These are phyloP conservation scores for Brassica balearica DNA, from an alignment of 441 rosid genomes.

Conservation along the genomic window DNA sequence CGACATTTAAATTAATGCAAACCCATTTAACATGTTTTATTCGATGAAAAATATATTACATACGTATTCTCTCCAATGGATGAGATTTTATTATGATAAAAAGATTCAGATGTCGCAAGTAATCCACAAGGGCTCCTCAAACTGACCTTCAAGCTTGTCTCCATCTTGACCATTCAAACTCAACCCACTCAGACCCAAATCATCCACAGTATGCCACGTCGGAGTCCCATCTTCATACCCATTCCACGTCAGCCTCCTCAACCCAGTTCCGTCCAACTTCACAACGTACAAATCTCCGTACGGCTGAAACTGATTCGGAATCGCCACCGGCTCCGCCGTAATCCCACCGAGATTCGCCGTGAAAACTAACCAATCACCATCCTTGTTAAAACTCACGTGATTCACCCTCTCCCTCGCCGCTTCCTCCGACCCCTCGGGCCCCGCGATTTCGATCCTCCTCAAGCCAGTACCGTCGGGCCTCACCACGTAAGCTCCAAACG, in stretches of 20 bases:
- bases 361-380: conserved; percentile 80
- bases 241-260: conserved; percentile 83
- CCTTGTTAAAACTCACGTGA: conserved; percentile 69
- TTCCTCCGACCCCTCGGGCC: conserved; percentile 55
- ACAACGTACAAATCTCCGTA: conserved; percentile 70
- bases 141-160: conserved; percentile 57
- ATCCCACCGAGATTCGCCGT: conserved; percentile 66
- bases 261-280: conserved; percentile 66
- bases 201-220: conserved; percentile 55
- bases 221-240: conserved; percentile 89
- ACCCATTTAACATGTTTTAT: not conserved
- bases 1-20: not conserved
- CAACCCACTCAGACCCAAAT: conserved; percentile 40
- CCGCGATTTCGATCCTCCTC: conserved; percentile 62
- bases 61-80: not conserved
- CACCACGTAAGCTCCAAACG: conserved; percentile 68
- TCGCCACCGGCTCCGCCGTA: conserved; percentile 76
- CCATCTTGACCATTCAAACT: conserved; percentile 46
- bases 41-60: not conserved
- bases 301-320: conserved; percentile 87
- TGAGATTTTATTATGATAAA: not conserved
- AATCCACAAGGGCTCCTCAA: conserved; percentile 73
- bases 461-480: conserved; percentile 75
- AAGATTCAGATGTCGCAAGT: conserved; percentile 52
- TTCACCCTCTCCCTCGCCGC: conserved; percentile 77